phyloP scores from a whole-genome alignment of 2,329 filamentous ascomycete species.

The Cryphonectria parasitica region DNA sequence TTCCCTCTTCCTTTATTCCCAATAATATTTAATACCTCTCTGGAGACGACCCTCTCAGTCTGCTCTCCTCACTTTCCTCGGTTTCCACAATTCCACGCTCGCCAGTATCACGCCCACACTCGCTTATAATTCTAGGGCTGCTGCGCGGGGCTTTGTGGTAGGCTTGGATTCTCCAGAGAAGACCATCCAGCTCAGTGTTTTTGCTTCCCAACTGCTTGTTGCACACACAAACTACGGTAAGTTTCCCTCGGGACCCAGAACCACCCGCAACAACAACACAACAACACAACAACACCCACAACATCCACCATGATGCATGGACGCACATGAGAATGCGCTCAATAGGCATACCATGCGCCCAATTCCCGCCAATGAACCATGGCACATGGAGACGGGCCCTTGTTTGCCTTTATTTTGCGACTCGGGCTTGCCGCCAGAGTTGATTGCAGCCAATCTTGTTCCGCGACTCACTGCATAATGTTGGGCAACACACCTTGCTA shows the following conservation, averaged over 20 bases:
- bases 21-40: not conserved
- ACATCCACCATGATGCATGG: not conserved
- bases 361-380: constrained; percentile 2
- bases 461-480: constrained; percentile 14
- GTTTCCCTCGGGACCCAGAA: constrained; percentile 2
- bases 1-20: not conserved
- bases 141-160: not conserved
- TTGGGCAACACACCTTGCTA: constrained; percentile 4
- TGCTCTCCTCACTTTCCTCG: not conserved
- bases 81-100: constrained; percentile 19
- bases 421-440: not conserved
- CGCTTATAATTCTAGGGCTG: constrained; percentile 14
- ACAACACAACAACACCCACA: not conserved
- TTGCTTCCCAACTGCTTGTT: not conserved
- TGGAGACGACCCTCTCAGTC: not conserved
- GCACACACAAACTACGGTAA: not conserved
- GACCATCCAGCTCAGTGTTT: not conserved
- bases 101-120: constrained; percentile 4
- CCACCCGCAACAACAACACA: not conserved
- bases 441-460: not conserved
- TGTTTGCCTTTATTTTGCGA: not conserved
- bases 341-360: not conserved
- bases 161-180: not conserved
- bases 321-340: not conserved
- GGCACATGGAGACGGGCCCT: constrained; percentile 5